These are phyloP conservation scores for Leccinum pachyderme DNA, from an alignment of 1,284 basidiomycete genomes.

Conservation along the genomic window DNA sequence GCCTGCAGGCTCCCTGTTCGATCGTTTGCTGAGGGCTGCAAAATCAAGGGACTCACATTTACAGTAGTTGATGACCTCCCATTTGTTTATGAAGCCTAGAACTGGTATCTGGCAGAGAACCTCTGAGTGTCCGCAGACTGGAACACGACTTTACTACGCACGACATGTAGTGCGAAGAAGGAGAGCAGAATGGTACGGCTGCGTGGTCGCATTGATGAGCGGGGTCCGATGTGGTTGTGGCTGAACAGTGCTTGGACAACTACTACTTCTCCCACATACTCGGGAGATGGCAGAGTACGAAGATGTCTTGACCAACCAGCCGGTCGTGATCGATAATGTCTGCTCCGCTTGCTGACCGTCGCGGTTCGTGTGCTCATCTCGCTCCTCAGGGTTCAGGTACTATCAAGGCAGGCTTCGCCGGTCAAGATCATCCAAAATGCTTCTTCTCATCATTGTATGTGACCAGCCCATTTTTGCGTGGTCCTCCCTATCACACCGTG, in stretches of 20 bases:
- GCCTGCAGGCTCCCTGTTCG: conserved; percentile 47
- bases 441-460: conserved; percentile 98
- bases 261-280: conserved; percentile 4
- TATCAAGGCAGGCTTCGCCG: conserved; percentile 97
- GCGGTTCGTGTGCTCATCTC: conserved; percentile 21
- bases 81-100: conserved; percentile 57
- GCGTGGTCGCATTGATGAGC: conserved; percentile 20
- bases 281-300: conserved; percentile 75
- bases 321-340: conserved; percentile 96
- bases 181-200: conserved; percentile 15
- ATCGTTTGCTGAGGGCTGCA: conserved; percentile 1
- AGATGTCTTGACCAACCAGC: conserved; percentile 89
- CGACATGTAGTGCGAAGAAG: conserved; percentile 22
- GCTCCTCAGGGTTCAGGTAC: conserved; percentile 84
- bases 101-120: conserved; percentile 40
- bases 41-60: conserved; percentile 56
- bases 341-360: conserved; percentile 33
- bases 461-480: conserved; percentile 27
- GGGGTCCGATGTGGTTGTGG: conserved; percentile 13
- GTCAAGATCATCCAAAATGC: conserved; percentile 96
- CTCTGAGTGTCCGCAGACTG: conserved; percentile 10
- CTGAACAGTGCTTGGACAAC: conserved; percentile 12
- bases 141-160: conserved; percentile 23
- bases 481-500: conserved; percentile 5
- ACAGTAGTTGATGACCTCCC: conserved; percentile 82